Evolutionary conservation across 2,329 filamentous ascomycete genomes (phyloP).

Genomic region (Cladophialophora yegresii): DNA sequence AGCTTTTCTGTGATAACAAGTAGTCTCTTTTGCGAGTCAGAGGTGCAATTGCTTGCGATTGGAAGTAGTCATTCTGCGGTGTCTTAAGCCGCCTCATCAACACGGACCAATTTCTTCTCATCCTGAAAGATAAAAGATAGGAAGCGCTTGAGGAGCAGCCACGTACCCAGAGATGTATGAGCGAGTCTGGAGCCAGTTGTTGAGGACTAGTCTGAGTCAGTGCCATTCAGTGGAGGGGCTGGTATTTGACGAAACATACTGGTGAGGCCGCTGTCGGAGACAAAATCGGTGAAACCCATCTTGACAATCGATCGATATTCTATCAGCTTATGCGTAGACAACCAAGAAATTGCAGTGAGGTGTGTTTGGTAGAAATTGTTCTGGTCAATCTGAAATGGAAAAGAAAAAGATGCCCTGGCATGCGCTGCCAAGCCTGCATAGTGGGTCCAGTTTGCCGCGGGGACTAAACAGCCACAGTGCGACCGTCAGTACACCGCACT

Average conservation of each 20-base stretch:
- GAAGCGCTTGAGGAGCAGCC: constrained; percentile 33
- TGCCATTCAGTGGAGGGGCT: constrained; percentile 22
- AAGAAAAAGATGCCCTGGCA: constrained; percentile 9
- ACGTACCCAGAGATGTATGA: constrained; percentile 84
- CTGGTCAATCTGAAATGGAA: constrained; percentile 3
- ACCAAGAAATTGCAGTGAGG: not conserved
- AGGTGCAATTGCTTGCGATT: constrained; percentile 74
- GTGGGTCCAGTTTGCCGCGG: not conserved
- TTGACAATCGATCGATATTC: constrained; percentile 4
- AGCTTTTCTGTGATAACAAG: constrained; percentile 30
- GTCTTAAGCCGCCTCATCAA: constrained; percentile 95
- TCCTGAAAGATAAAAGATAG: constrained; percentile 55
- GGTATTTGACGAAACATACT: constrained; percentile 48
- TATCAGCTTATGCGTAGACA: not conserved
- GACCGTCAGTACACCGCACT: not conserved
- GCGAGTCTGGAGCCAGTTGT: constrained; percentile 72
- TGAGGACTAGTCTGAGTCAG: constrained; percentile 57
- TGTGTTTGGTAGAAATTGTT: constrained; percentile 1
- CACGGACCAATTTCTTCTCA: constrained; percentile 91
- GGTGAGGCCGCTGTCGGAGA: constrained; percentile 63
- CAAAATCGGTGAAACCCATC: constrained; percentile 69
- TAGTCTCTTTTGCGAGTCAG: constrained; percentile 56
- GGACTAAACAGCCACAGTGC: not conserved
- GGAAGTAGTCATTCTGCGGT: constrained; percentile 76
- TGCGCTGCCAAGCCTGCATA: not conserved